Evolutionary conservation across 2,329 filamentous ascomycete genomes (phyloP).

Genomic region (Xylaria sp.): DNA sequence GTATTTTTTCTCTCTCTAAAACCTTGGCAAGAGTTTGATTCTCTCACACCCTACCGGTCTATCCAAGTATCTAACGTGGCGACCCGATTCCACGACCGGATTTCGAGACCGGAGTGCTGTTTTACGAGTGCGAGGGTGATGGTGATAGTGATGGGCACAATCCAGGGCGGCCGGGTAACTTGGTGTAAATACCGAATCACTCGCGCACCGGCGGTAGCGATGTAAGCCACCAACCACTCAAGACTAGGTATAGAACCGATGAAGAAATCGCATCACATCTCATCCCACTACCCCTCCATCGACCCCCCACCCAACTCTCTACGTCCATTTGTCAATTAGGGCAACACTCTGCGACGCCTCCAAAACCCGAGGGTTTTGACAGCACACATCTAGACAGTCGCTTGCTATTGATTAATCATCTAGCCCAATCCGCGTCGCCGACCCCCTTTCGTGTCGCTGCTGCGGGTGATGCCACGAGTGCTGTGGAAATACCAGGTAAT

Average conservation of each 20-base stretch:
- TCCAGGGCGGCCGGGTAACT: background rate
- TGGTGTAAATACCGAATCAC: conserved; percentile 3
- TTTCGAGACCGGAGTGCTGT: conserved; percentile 4
- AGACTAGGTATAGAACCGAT: background rate
- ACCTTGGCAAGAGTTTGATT: background rate
- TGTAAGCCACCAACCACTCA: conserved; percentile 20
- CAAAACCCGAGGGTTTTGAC: conserved; percentile 26
- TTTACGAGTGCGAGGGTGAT: background rate
- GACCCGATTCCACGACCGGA: background rate
- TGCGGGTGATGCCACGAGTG: conserved; percentile 35
- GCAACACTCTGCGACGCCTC: conserved; percentile 32
- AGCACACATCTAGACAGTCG: conserved; percentile 15
- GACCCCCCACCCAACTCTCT: conserved; percentile 13
- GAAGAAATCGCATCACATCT: conserved; percentile 19
- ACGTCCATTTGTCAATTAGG: conserved; percentile 34
- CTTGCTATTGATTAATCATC: conserved; percentile 17
- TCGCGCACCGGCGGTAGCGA: background rate
- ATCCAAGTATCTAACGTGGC: conserved; percentile 8
- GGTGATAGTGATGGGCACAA: conserved; percentile 7
- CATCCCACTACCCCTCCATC: conserved; percentile 22
- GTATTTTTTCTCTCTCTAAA: background rate
- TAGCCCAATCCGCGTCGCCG: conserved; percentile 15
- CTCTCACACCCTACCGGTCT: conserved; percentile 8
- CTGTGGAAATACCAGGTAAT: conserved; percentile 13
- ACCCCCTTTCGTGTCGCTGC: conserved; percentile 12